Evolutionary conservation across 208 protist genomes (phyloP).

Genomic region (Trypanosoma melophagium): DNA sequence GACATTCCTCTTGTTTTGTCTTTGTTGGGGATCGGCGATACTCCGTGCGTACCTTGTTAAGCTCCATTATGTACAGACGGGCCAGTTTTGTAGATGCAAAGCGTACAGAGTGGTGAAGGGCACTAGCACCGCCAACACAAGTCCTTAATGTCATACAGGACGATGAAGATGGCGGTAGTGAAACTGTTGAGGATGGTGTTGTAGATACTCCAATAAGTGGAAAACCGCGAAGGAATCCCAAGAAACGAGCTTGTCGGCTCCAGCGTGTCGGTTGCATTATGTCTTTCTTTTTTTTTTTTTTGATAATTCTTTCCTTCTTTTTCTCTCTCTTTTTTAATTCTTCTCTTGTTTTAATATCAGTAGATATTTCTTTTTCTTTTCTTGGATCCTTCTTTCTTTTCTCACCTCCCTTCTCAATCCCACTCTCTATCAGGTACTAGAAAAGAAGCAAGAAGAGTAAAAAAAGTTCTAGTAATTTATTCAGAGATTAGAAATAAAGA

Average conservation of each 20-base stretch:
- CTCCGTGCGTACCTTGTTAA: constrained; percentile 24
- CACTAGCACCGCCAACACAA: not conserved
- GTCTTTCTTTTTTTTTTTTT: not conserved
- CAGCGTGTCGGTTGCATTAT: constrained; percentile 12
- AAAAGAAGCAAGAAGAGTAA: not conserved
- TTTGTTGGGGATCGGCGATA: constrained; percentile 26
- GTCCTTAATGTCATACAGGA: not conserved
- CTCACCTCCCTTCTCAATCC: too few species aligned
- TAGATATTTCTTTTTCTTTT: not conserved
- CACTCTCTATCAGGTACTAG: not conserved
- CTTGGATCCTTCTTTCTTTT: not conserved
- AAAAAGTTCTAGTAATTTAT: too few species aligned
- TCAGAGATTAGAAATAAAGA: too few species aligned
- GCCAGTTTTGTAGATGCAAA: constrained; percentile 26
- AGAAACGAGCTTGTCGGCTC: not conserved
- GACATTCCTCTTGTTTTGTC: constrained; percentile 30
- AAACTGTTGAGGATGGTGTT: not conserved
- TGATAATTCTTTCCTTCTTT: not conserved
- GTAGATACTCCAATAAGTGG: not conserved
- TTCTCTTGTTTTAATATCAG: too few species aligned
- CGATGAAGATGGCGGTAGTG: not conserved
- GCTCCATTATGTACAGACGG: constrained; percentile 29
- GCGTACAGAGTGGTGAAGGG: not conserved
- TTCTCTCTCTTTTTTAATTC: constrained; percentile 3
- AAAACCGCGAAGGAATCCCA: not conserved